Evolutionary conservation across 108 stramenopile species (phyloP).

Genomic region (Fragilaria crotonensis): DNA sequence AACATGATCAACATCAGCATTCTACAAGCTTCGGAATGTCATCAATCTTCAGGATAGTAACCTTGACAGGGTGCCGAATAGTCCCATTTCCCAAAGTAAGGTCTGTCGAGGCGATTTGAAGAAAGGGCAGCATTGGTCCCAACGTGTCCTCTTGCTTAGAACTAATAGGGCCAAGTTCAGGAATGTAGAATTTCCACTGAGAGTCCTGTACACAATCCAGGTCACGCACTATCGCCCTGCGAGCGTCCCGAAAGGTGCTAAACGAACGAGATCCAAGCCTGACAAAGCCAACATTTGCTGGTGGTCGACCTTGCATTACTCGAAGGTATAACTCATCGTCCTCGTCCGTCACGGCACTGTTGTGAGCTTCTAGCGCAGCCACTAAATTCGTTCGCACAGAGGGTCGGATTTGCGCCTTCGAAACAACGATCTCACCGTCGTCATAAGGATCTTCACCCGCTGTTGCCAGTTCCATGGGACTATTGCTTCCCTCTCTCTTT

Average conservation of each 20-base stretch:
- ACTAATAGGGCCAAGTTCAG: conserved; percentile 68
- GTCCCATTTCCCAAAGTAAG: conserved; percentile 48
- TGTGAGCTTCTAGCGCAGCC: conserved; percentile 4
- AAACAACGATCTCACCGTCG: background rate
- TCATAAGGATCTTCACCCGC: too few relatives aligned
- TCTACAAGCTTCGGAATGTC: background rate
- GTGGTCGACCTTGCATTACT: conserved; percentile 3
- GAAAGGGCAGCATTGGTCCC: conserved; percentile 47
- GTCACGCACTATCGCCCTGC: conserved; percentile 45
- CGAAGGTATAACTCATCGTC: conserved; percentile 3
- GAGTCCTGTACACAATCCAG: conserved; percentile 35
- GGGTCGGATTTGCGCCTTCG: background rate
- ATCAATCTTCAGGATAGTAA: conserved; percentile 17
- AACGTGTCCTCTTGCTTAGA: conserved; percentile 54
- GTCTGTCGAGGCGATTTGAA: conserved; percentile 35
- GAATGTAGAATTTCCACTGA: conserved; percentile 68
- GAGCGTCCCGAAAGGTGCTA: conserved; percentile 52
- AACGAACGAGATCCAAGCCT: conserved; percentile 40
- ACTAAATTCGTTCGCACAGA: conserved; percentile 1
- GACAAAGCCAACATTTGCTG: conserved; percentile 59
- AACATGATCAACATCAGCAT: too few relatives aligned
- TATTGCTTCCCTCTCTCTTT: background rate
- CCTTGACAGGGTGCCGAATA: conserved; percentile 40
- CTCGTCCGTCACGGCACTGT: background rate
- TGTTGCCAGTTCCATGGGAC: background rate